Percentiles rank a stretch among this genome's conserved stretches.
phyloP scores from a whole-genome alignment of 371 early-diverging fungal species.

The Saksenaea oblongispora region DNA sequence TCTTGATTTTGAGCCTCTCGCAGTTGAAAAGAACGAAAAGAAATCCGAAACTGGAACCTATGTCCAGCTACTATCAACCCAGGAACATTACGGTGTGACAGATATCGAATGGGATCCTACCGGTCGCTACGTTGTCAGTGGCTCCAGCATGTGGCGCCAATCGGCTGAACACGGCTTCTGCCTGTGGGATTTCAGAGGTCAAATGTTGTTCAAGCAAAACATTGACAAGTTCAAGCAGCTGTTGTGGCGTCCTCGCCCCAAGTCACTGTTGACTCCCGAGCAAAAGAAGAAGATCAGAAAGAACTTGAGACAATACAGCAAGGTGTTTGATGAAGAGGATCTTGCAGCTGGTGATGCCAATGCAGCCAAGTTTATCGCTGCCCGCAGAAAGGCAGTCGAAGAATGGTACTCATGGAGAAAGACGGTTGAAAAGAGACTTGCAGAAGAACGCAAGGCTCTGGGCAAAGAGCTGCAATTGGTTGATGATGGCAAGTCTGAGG shows the following conservation, averaged over 20 bases:
- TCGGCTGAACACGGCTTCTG: constrained; percentile 85
- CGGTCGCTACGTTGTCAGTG: constrained; percentile 90
- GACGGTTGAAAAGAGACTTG: constrained; percentile 59
- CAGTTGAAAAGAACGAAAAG: constrained; percentile 47
- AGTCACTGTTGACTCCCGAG: constrained; percentile 76
- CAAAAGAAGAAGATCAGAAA: constrained; percentile 88
- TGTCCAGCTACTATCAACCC: constrained; percentile 64
- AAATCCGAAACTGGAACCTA: constrained; percentile 53
- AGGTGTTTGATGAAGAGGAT: constrained; percentile 90
- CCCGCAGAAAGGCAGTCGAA: constrained; percentile 74
- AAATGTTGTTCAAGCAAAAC: constrained; percentile 72
- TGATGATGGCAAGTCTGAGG: constrained; percentile 62
- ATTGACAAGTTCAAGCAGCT: constrained; percentile 90
- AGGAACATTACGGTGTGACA: constrained; percentile 93
- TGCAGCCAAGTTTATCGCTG: constrained; percentile 69
- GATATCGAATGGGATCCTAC: constrained; percentile 98
- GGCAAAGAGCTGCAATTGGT: constrained; percentile 54
- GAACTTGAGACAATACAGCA: constrained; percentile 87
- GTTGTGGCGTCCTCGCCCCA: constrained; percentile 95
- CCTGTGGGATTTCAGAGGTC: constrained; percentile 93
- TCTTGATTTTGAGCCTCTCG: constrained; percentile 75
- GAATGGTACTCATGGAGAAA: constrained; percentile 84
- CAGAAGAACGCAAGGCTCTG: constrained; percentile 59
- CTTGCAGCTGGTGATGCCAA: constrained; percentile 69
- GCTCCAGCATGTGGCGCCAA: constrained; percentile 86